Conservation (phyloP, 176 grass and related monocot species). For the Rhynchospora breviuscula region DNA sequence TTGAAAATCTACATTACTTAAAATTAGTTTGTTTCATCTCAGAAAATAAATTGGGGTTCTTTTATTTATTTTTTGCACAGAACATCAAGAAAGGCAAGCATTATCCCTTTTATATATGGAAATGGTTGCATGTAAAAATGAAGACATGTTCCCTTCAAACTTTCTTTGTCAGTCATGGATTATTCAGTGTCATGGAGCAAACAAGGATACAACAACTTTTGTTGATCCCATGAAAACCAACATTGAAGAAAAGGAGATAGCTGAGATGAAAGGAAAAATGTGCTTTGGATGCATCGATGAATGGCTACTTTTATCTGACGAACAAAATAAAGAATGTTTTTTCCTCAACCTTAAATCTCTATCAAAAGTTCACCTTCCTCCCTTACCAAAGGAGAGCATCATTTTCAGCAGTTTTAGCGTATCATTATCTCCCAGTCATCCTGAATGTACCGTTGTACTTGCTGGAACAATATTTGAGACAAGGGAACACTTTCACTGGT, state of each 20-base stretch:
- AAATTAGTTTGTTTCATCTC: no score
- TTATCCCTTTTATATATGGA: not conserved
- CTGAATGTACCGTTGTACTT: not conserved
- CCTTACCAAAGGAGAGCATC: not conserved
- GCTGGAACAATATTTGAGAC: not conserved
- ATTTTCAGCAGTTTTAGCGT: not conserved
- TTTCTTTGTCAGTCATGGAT: not conserved
- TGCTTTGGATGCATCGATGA: not conserved
- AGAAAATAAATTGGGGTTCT: no score
- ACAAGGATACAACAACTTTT: not conserved
- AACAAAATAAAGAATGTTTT: not conserved
- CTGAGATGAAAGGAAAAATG: not conserved
- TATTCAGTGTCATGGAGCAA: not conserved
- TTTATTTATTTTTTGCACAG: not conserved
- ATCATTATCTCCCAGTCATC: not conserved
- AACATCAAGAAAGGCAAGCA: not conserved
- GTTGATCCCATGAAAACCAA: not conserved
- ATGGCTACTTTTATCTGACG: not conserved
- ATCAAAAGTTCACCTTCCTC: not conserved
- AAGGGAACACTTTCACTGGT: not conserved
- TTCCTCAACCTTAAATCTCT: not conserved
- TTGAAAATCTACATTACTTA: no score
- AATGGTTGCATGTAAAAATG: not conserved
- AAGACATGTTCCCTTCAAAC: not conserved
- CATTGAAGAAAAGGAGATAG: not conserved